Percentiles rank a stretch among this genome's conserved stretches.
These are phyloP conservation scores for Rhodomyrtus psidioides DNA, from an alignment of 441 rosid species.

Conservation along the genomic window DNA sequence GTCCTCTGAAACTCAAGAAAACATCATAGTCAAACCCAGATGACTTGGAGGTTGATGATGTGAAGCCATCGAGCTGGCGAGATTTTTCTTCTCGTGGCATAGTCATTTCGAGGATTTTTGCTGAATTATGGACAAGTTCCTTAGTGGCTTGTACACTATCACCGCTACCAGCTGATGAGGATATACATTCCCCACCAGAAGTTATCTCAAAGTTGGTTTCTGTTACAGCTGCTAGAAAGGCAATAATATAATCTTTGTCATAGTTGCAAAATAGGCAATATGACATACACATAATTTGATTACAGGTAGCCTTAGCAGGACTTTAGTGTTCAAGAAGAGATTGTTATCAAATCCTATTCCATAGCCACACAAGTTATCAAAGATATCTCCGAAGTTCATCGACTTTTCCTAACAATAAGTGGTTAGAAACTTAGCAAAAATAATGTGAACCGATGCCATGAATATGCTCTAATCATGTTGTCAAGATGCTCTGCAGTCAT, in stretches of 20 bases:
- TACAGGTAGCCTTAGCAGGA: not conserved
- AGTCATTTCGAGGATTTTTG: not conserved
- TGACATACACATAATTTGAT: not conserved
- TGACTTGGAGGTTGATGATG: not conserved
- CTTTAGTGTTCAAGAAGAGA: not conserved
- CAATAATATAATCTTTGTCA: not conserved
- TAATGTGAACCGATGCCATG: not conserved
- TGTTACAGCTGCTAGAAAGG: not conserved
- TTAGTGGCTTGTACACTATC: not conserved
- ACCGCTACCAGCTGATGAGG: not conserved
- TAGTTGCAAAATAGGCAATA: not conserved
- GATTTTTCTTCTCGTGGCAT: not conserved
- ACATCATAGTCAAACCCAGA: not conserved
- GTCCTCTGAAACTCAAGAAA: not conserved
- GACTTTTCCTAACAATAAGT: not conserved
- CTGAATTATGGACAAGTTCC: not conserved
- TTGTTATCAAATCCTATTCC: not conserved
- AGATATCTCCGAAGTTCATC: not conserved
- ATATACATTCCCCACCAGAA: not conserved
- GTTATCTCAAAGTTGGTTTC: not conserved
- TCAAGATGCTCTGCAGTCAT: not conserved
- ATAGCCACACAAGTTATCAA: not conserved
- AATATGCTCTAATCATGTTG: not conserved
- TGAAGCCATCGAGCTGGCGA: fast-evolving
- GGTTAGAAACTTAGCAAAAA: not conserved